A percentile compares a stretch with the other conserved stretches of the same genome.
These are phyloP conservation scores for Leptographium wingfieldii DNA, from an alignment of 2,329 filamentous ascomycete species.

Conservation along the genomic window DNA sequence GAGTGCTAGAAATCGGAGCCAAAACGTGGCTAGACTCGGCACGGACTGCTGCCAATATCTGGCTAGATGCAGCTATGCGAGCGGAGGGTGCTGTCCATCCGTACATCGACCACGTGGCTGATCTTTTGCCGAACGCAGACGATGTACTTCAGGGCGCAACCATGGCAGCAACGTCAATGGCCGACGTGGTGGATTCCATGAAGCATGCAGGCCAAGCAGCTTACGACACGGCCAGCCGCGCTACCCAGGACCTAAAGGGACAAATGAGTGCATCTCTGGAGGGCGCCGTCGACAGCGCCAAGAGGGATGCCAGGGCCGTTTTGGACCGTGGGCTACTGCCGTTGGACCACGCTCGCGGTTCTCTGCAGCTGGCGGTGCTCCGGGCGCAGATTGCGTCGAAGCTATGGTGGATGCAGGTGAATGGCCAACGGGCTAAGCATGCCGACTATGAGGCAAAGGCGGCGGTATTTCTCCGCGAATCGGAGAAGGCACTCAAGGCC, in stretches of 20 bases:
- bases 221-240: background rate
- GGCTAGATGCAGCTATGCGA: conserved; percentile 18
- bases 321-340: background rate
- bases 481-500: background rate
- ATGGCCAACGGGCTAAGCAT: conserved; percentile 8
- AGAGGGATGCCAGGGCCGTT: background rate
- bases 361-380: conserved; percentile 2
- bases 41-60: conserved; percentile 28
- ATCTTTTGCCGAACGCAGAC: background rate
- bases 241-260: background rate
- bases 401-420: conserved; percentile 13
- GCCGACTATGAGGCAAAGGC: conserved; percentile 9
- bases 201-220: background rate
- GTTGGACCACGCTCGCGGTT: background rate
- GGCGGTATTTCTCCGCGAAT: background rate
- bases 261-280: background rate
- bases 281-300: background rate
- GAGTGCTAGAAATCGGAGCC: conserved; percentile 31
- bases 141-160: background rate
- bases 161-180: background rate
- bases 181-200: background rate
- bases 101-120: background rate
- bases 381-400: conserved; percentile 12
- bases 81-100: conserved; percentile 6
- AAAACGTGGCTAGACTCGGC: conserved; percentile 26